A percentile compares a stretch with the other conserved stretches of the same genome.
These are phyloP conservation scores for Combretum micranthum DNA, from an alignment of 345 rosid species.

Conservation along the genomic window DNA sequence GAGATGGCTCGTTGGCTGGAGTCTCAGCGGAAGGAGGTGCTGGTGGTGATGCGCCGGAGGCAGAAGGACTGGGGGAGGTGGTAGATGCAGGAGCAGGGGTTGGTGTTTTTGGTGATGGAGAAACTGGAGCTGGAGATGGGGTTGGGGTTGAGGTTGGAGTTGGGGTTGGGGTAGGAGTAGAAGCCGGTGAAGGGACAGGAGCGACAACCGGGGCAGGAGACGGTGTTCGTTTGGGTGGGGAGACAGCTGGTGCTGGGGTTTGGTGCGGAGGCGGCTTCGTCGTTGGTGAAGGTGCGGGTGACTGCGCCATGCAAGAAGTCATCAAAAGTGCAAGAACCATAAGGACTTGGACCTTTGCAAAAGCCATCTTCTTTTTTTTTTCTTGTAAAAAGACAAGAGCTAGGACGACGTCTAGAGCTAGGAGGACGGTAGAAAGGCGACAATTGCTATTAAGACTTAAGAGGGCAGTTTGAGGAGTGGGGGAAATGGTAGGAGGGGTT, in stretches of 20 bases:
- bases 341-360: conserved; percentile 35
- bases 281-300: conserved; percentile 46
- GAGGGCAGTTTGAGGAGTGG: too few species aligned
- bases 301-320: conserved; percentile 62
- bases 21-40: conserved; percentile 12
- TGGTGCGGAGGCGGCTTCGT: conserved; percentile 17
- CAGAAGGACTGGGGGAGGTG: conserved; percentile 16
- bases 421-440: too few species aligned
- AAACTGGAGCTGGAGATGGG: conserved; percentile 10
- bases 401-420: too few species aligned
- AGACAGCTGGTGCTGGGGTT: conserved; percentile 20
- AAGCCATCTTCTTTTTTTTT: conserved; percentile 31
- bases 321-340: conserved; percentile 59
- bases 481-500: too few species aligned
- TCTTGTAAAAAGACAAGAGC: too few species aligned
- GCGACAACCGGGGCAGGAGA: conserved; percentile 23
- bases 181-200: conserved; percentile 35
- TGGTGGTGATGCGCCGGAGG: conserved; percentile 35
- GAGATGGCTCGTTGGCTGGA: not conserved
- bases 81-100: conserved; percentile 20
- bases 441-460: too few species aligned
- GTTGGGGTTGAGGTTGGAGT: conserved; percentile 25
- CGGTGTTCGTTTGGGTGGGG: conserved; percentile 22
- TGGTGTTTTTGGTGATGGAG: conserved; percentile 12
- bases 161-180: conserved; percentile 18